Evolutionary conservation across 768 basidiomycete species (phyloP), one percentile per base, ranked within the genome.

Genomic region (Panellus pusillus): DNA sequence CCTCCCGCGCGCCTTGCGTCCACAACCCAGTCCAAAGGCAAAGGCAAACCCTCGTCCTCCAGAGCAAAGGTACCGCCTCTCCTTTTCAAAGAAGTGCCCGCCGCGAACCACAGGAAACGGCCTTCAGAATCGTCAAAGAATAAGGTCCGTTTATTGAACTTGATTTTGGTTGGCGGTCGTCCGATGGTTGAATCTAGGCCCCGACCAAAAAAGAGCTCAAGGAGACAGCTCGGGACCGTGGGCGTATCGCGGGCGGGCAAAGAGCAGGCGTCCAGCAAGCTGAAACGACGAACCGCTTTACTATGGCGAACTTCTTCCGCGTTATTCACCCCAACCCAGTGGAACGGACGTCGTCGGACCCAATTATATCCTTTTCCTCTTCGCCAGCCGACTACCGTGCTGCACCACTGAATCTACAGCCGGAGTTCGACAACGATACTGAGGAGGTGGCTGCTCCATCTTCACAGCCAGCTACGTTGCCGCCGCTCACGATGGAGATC

Each of bases 151-250:
- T 8, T 6, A 2, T 15, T 35, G 28, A 15, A 28, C n/a, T 12
- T 14, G 5, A 6, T 5, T 9, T 20, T 12, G 19, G 24, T 20
- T 27, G 6, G 6, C 20, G 46, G 15, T 5, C 17, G n/a, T 24
- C 32, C 28, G 3, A 50, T 46, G 40, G 4, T 41, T 24, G 18
- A 44, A 24, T 47, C 27, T 46, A 61, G 59, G 55, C 59, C 14
- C 59, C 59, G 9, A 61, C 59, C 40, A 56, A 61, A 55, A 61
- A 61, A 15, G 59, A 61, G 39, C 28, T 36, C 32, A 31, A 41
- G n/a, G 59, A 61, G 40, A 61, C 59, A 11, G 15, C 47, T 11
- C 51, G 51, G 11, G 59, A 61, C 17, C 59, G 59, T 15, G 55
- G 55, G 3, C 59, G 59, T 19, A 48, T 61, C 40, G 59, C 59